These are phyloP conservation scores for Dysphania ambrosioides DNA, from an alignment of 148 eudicot genomes.

Conservation along the genomic window DNA sequence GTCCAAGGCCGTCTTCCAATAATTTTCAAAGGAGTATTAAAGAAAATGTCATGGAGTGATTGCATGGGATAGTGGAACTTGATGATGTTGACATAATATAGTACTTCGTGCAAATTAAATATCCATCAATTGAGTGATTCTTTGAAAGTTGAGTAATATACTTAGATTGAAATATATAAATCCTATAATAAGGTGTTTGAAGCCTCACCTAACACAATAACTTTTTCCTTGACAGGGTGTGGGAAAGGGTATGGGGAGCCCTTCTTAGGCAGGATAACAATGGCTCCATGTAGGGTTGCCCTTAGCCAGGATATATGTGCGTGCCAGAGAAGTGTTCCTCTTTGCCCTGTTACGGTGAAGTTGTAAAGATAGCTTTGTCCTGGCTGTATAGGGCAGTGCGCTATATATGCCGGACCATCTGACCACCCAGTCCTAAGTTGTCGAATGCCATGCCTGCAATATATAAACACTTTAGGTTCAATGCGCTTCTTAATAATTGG, in stretches of 20 bases:
- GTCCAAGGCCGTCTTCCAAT: background rate
- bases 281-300: constrained; percentile 72
- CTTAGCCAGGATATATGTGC: constrained; percentile 79
- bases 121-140: background rate
- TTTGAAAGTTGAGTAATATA: background rate
- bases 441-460: constrained; percentile 62
- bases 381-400: constrained; percentile 76
- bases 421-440: constrained; percentile 79
- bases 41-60: background rate
- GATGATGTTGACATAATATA: constrained; percentile 6
- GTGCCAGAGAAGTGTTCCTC: constrained; percentile 86
- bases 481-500: too few relatives aligned
- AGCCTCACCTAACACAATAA: constrained; percentile 52
- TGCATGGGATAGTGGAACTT: background rate
- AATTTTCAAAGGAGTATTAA: background rate
- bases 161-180: background rate
- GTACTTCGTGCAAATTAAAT: background rate
- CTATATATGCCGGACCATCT: constrained; percentile 82
- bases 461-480: background rate
- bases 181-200: background rate
- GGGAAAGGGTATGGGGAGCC: constrained; percentile 74
- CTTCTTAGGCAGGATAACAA: constrained; percentile 58
- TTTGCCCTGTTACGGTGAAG: constrained; percentile 69
- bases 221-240: constrained; percentile 52
- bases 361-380: constrained; percentile 65